These are phyloP conservation scores for Byssochlamys sp. DNA, from an alignment of 2,329 filamentous ascomycete genomes.

Conservation along the genomic window DNA sequence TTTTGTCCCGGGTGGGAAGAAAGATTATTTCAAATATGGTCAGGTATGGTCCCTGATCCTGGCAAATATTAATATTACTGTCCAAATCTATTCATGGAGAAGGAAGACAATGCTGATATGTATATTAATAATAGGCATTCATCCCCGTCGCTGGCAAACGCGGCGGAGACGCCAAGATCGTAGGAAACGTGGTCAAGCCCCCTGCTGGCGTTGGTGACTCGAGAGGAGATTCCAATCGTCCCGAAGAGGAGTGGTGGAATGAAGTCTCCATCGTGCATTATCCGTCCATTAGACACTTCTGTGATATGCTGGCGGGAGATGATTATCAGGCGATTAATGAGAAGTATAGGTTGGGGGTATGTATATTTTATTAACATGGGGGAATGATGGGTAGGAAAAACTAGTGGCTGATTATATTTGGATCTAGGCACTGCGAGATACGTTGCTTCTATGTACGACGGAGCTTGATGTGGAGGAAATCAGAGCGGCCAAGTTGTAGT, in stretches of 20 bases:
- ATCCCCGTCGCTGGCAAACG: slow-evolving; percentile 41
- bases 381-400: background rate
- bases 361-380: slow-evolving; percentile 3
- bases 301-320: slow-evolving; percentile 49
- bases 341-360: slow-evolving; percentile 39
- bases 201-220: slow-evolving; percentile 14
- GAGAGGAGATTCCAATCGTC: slow-evolving; percentile 11
- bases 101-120: background rate
- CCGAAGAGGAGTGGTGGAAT: slow-evolving; percentile 42
- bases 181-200: slow-evolving; percentile 45
- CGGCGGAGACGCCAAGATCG: slow-evolving; percentile 53
- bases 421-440: slow-evolving; percentile 39
- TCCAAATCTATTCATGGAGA: no score
- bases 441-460: slow-evolving; percentile 45
- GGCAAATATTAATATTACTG: background rate
- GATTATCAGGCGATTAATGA: slow-evolving; percentile 53
- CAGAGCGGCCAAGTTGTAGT: slow-evolving; percentile 17
- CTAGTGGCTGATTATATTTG: background rate
- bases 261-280: slow-evolving; percentile 58
- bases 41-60: slow-evolving; percentile 37
- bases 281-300: slow-evolving; percentile 52
- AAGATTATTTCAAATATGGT: slow-evolving; percentile 50
- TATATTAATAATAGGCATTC: slow-evolving; percentile 17
- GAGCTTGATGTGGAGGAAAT: slow-evolving; percentile 36
- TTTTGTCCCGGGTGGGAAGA: slow-evolving; percentile 45